A percentile compares a stretch with the other conserved stretches of the same genome.
Conservation (phyloP, 1,139 yeast genomes). For the Zygosaccharomyces sapae region DNA sequence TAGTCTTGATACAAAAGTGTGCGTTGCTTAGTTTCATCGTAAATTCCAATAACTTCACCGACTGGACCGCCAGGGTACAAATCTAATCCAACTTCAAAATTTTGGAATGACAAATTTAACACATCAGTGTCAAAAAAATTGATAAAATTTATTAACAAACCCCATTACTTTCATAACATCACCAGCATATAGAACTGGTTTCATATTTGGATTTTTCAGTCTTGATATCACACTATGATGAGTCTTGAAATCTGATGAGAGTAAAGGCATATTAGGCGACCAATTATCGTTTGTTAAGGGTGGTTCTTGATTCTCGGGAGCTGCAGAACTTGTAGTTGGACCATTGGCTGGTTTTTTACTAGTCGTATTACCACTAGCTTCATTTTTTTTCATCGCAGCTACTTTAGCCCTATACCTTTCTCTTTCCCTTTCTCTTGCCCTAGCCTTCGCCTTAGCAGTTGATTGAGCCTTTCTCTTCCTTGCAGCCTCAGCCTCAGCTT, state of each 20-base stretch:
- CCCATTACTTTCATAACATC: conserved; percentile 45
- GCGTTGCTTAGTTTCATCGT: conserved; percentile 15
- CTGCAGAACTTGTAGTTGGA: neutral
- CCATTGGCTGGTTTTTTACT: conserved; percentile 8
- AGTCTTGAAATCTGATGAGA: conserved; percentile 27
- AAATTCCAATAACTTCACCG: conserved; percentile 13
- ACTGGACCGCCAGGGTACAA: conserved; percentile 31
- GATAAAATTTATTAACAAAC: conserved; percentile 44
- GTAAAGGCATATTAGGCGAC: conserved; percentile 30
- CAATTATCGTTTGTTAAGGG: conserved; percentile 21
- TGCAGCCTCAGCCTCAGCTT: conserved; percentile 15
- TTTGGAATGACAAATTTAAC: conserved; percentile 44
- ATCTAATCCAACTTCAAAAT: conserved; percentile 48
- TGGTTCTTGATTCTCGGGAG: conserved; percentile 19
- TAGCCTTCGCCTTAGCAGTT: conserved; percentile 42
- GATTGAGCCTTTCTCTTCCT: conserved; percentile 35
- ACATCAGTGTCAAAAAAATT: conserved; percentile 36
- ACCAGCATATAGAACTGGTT: conserved; percentile 43
- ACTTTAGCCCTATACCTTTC: conserved; percentile 10
- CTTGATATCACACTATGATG: conserved; percentile 32
- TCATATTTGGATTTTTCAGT: conserved; percentile 31
- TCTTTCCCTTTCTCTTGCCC: conserved; percentile 35
- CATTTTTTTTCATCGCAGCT: conserved; percentile 10
- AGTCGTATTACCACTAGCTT: conserved; percentile 4
- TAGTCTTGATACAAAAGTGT: conserved; percentile 28